These are phyloP conservation scores for Durotheca rogersii DNA, from an alignment of 495 filamentous ascomycete genomes.

Conservation along the genomic window DNA sequence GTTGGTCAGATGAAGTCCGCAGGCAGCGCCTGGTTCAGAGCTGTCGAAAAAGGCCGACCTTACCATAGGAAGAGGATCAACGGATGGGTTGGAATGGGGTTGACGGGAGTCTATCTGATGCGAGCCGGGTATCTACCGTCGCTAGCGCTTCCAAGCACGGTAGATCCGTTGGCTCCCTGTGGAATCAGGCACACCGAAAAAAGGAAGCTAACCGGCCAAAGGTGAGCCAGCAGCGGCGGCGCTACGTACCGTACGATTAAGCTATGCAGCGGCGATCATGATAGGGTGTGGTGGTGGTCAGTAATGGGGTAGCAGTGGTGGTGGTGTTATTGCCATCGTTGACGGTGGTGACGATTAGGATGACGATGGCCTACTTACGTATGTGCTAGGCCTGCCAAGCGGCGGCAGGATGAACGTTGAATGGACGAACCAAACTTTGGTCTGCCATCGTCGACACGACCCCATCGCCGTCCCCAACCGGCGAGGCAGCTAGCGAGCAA, in stretches of 20 bases:
- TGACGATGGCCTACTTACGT: no score
- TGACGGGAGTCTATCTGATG: conserved; percentile 23
- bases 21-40: conserved; percentile 5
- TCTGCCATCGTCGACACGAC: conserved; percentile 5
- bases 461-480: conserved; percentile 2
- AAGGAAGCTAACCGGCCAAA: conserved; percentile 25
- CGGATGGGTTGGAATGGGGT: not conserved
- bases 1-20: conserved; percentile 20
- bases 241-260: conserved; percentile 16
- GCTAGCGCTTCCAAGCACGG: conserved; percentile 19
- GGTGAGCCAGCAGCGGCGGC: conserved; percentile 27
- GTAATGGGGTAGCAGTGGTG: conserved; percentile 5
- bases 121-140: conserved; percentile 28
- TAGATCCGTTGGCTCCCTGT: conserved; percentile 18
- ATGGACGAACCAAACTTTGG: conserved; percentile 22
- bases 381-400: conserved; percentile 1
- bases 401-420: conserved; percentile 24
- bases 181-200: conserved; percentile 25
- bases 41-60: conserved; percentile 6
- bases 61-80: conserved; percentile 6
- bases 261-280: conserved; percentile 27
- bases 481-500: conserved; percentile 24
- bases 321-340: no score
- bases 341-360: no score
- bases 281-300: conserved; percentile 9